Evolutionary conservation across 345 rosid species (phyloP).

Genomic region (Lepidium didymum): DNA sequence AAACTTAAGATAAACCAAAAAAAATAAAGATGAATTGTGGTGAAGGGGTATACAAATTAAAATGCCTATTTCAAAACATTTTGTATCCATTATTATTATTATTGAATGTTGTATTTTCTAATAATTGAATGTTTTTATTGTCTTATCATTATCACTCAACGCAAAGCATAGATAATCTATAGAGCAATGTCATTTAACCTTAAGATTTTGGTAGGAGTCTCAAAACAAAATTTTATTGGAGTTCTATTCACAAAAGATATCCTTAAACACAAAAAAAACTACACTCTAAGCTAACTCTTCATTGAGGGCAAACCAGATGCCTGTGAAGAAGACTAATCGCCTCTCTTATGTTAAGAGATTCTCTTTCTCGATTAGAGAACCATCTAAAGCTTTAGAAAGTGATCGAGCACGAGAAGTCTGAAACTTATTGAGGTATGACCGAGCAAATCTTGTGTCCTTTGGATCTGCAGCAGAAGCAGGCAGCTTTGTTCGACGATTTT

Average conservation of each 20-base stretch:
- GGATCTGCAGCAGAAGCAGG: slow-evolving; percentile 7
- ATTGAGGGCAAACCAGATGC: not conserved
- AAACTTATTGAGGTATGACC: slow-evolving; percentile 29
- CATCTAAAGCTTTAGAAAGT: slow-evolving; percentile 29
- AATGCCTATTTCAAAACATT: slow-evolving; percentile 20
- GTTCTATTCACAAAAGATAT: slow-evolving; percentile 1
- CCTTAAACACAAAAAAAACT: not conserved
- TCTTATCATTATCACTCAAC: not conserved
- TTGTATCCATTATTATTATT: slow-evolving; percentile 26
- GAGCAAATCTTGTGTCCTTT: slow-evolving; percentile 31
- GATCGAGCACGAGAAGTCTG: slow-evolving; percentile 17
- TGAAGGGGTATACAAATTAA: slow-evolving; percentile 26
- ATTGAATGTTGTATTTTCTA: slow-evolving; percentile 18
- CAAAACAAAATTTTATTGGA: not conserved
- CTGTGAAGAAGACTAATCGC: not conserved
- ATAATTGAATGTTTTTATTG: slow-evolving; percentile 12
- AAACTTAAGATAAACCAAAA: not conserved
- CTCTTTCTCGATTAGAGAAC: not conserved
- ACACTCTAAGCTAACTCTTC: not conserved
- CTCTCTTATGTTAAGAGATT: not conserved
- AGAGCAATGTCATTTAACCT: not conserved
- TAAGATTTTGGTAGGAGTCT: not conserved
- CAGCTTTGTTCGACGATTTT: not conserved
- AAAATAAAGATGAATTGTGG: slow-evolving; percentile 17
- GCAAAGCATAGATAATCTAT: not conserved